phyloP scores from a whole-genome alignment of 306 rosid genomes.

The Casuarina equisetifolia region DNA sequence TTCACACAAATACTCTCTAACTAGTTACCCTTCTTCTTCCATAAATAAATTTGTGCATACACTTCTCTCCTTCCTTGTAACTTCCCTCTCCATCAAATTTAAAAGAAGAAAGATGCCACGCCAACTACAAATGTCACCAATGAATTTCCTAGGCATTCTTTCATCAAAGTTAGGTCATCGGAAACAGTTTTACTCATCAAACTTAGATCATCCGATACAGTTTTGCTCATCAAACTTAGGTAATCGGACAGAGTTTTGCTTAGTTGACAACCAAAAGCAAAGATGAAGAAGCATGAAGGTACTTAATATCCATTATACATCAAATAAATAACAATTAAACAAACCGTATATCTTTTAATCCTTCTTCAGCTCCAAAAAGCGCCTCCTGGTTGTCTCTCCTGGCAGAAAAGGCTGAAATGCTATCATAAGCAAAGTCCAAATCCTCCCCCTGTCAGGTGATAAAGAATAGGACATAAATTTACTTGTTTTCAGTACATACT shows the following conservation, averaged over 20 bases:
- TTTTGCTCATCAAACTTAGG: not conserved
- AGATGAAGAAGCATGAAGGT: no score
- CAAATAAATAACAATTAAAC: not conserved
- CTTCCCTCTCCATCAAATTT: not conserved
- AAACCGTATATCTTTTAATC: slow-evolving; percentile 76
- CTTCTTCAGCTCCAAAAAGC: slow-evolving; percentile 83
- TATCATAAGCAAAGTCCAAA: slow-evolving; percentile 85
- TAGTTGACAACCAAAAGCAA: not conserved
- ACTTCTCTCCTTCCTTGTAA: not conserved
- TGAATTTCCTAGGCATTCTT: not conserved
- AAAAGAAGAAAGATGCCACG: not conserved
- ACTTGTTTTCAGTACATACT: not conserved
- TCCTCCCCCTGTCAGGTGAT: slow-evolving; percentile 65
- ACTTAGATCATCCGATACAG: not conserved
- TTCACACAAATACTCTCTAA: no score
- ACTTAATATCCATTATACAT: not conserved
- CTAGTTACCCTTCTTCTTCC: no score
- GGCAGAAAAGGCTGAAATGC: slow-evolving; percentile 90
- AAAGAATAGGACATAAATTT: not conserved
- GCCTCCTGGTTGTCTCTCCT: slow-evolving; percentile 84
- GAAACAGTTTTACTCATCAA: not conserved
- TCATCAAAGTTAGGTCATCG: not conserved
- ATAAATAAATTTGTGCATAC: no score
- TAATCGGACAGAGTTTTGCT: not conserved
- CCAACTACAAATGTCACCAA: not conserved